These are phyloP conservation scores for Graphilbum sp. DNA, from an alignment of 2,329 filamentous ascomycete species.

Conservation along the genomic window DNA sequence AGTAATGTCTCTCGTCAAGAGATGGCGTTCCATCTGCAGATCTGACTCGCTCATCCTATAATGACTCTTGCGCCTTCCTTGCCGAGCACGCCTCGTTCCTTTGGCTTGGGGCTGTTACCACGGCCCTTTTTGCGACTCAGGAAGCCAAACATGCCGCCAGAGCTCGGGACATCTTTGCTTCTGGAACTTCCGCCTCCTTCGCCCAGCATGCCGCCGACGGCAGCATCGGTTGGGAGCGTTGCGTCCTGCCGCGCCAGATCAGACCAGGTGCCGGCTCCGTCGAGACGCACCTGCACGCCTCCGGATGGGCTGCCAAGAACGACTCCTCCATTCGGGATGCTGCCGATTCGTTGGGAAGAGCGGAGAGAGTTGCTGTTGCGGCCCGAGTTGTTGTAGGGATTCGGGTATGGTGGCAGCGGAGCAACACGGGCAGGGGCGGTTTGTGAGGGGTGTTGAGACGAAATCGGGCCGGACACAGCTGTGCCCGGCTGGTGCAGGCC, in stretches of 20 bases:
- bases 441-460: no score
- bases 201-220: constrained; percentile 26
- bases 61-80: constrained; percentile 85
- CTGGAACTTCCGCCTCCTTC: constrained; percentile 29
- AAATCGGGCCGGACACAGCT: no score
- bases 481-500: no score
- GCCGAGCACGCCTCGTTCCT: constrained; percentile 80
- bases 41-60: constrained; percentile 55
- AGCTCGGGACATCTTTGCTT: constrained; percentile 36
- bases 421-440: constrained; percentile 18
- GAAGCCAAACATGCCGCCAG: constrained; percentile 74
- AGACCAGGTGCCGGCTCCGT: constrained; percentile 80
- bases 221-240: constrained; percentile 53
- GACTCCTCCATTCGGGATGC: constrained; percentile 42
- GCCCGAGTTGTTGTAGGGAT: constrained; percentile 22
- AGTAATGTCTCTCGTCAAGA: no score
- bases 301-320: constrained; percentile 61
- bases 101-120: constrained; percentile 84
- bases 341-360: constrained; percentile 10
- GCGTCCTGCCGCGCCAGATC: constrained; percentile 74
- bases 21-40: no score
- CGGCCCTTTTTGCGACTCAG: constrained; percentile 77
- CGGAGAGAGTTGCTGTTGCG: constrained; percentile 6
- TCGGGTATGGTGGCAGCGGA: constrained; percentile 29
- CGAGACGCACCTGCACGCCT: constrained; percentile 80